Evolutionary conservation across 2,329 filamentous ascomycete species (phyloP).

Genomic region (Alternaria atra): DNA sequence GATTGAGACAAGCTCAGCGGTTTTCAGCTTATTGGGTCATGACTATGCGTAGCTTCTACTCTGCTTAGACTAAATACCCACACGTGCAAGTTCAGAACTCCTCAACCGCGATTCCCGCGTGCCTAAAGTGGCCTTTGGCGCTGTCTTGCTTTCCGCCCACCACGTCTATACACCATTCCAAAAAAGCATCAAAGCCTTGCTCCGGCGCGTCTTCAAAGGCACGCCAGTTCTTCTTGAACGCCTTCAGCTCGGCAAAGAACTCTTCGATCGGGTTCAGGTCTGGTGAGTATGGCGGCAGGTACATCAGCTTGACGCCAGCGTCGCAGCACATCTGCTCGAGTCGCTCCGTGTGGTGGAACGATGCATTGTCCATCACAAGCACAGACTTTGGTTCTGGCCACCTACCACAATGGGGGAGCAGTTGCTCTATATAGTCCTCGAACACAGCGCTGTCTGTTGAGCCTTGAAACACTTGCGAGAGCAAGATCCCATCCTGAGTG

Average conservation of each 20-base stretch:
- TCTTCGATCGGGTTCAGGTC: constrained; percentile 52
- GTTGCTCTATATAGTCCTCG: constrained; percentile 21
- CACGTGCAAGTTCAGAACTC: background rate
- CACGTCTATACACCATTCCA: constrained; percentile 39
- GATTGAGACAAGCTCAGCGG: background rate
- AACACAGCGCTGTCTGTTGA: constrained; percentile 18
- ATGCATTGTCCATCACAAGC: constrained; percentile 24
- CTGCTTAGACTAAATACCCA: background rate
- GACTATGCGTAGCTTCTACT: background rate
- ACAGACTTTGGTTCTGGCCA: constrained; percentile 17
- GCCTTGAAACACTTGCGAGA: constrained; percentile 8
- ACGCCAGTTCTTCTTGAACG: constrained; percentile 32
- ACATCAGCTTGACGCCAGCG: constrained; percentile 45
- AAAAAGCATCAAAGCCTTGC: constrained; percentile 32
- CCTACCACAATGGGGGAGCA: constrained; percentile 15
- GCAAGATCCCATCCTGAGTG: background rate
- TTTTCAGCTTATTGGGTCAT: background rate
- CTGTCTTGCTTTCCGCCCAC: constrained; percentile 33
- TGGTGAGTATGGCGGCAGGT: constrained; percentile 49
- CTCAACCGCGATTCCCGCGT: constrained; percentile 27
- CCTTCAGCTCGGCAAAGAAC: constrained; percentile 50
- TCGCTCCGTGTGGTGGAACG: constrained; percentile 27
- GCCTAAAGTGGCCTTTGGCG: constrained; percentile 37
- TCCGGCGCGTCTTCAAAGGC: constrained; percentile 14
- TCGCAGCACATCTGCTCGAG: constrained; percentile 42